A percentile compares a stretch with the other conserved stretches of the same genome.
Evolutionary conservation across 192 early-diverging fungal species (phyloP).

Genomic region (Entophlyctis helioformis): DNA sequence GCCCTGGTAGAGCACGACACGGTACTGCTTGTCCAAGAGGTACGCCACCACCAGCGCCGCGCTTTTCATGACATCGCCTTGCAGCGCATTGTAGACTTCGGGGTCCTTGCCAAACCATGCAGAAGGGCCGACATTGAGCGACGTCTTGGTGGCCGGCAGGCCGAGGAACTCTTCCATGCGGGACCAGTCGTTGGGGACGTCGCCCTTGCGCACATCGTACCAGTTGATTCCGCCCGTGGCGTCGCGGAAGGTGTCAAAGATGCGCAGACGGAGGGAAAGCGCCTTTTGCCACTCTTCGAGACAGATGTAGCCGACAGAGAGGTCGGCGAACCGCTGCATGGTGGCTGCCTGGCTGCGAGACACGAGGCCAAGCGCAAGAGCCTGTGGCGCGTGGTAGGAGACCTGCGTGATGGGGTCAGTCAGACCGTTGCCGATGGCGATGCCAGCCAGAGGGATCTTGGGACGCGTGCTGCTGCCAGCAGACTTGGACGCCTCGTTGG

Average conservation of each 20-base stretch:
- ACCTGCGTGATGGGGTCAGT: conserved; percentile 54
- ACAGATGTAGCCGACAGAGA: conserved; percentile 26
- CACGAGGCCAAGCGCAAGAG: conserved; percentile 43
- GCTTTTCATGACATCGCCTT: conserved; percentile 55
- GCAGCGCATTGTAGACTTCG: conserved; percentile 33
- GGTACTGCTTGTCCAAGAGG: conserved; percentile 25
- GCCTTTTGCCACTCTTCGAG: conserved; percentile 37
- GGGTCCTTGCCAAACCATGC: conserved; percentile 32
- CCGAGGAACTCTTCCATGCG: conserved; percentile 52
- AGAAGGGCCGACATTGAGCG: conserved; percentile 37
- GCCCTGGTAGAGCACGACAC: conserved; percentile 60
- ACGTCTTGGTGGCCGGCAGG: conserved; percentile 29
- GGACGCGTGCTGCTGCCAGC: too few relatives aligned
- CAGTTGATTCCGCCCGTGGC: conserved; percentile 59
- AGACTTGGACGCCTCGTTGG: not conserved
- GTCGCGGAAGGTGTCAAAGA: conserved; percentile 59
- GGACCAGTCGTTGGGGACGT: conserved; percentile 47
- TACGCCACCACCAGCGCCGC: conserved; percentile 36
- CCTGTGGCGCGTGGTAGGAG: conserved; percentile 40
- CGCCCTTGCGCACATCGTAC: conserved; percentile 64
- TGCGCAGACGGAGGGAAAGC: conserved; percentile 21
- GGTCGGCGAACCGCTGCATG: conserved; percentile 20
- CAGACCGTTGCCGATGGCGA: conserved; percentile 52
- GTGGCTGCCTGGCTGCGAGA: conserved; percentile 18
- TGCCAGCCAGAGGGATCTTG: conserved; percentile 36